Evolutionary conservation across 768 basidiomycete species (phyloP), one percentile per base, ranked within the genome.

Genomic region (Galerina marginata): DNA sequence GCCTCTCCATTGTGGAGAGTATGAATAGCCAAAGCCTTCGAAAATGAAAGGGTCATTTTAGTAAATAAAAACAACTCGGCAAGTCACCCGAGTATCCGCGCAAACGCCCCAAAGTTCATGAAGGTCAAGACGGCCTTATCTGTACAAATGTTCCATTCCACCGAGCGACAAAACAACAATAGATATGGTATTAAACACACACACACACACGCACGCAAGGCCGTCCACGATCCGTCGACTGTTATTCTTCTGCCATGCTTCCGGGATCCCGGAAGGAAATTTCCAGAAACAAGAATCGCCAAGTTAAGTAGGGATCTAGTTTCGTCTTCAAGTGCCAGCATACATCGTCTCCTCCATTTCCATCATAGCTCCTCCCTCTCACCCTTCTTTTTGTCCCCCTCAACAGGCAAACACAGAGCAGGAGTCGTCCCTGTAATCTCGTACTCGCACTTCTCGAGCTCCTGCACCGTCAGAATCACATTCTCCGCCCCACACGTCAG

Each of bases 371-470:
- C 81, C 54, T 82, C 81, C 66, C 73, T 73, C 4, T 69, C 61
- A n/a, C 75, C 78, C 39, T 75, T 66, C 12, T 75, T 72, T 52
- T 77, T 77, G 33, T 75, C 67, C 2, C 72, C 71, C 14, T 80
- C 81, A 29, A 83, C 66, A 29, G 85, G 86, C 61, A 85, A 71
- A 71, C 95, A 98, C 55, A 97, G 74, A 1, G 95, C 94, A 10
- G 95, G 95, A 0, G 86, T 85, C 38, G 93, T 95, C 23, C 84
- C 95, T 9, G 87, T 92, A 68, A 95, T 85, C 69, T 89, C 86
- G 68, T 98, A 98, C 74, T 96, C 94, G 77, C 96, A 99, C 78
- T 98, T 98, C 75, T 99, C 95, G 16, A 96, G 83, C 76, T 99
- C 97, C 46, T 83, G 82, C 4, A 98, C 87, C 1, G 87, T 83